phyloP scores from a whole-genome alignment of 2,329 filamentous ascomycete genomes.

The Pseudogymnoascus sp. region DNA sequence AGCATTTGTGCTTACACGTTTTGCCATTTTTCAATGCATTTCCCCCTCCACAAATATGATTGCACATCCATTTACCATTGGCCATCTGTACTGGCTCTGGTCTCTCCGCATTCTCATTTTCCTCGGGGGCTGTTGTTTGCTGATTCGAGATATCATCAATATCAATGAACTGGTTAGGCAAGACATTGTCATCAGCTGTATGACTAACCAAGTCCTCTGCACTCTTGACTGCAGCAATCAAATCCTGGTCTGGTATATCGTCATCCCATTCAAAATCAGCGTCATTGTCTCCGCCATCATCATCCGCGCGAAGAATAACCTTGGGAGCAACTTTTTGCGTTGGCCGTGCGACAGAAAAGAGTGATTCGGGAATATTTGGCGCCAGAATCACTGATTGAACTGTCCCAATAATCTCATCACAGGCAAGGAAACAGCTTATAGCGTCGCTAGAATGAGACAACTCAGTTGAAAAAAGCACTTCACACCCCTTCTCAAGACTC shows the following conservation, averaged over 20 bases:
- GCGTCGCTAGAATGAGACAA: slow-evolving; percentile 47
- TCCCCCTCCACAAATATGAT: slow-evolving; percentile 52
- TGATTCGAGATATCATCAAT: slow-evolving; percentile 48
- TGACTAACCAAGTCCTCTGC: slow-evolving; percentile 19
- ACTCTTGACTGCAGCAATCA: slow-evolving; percentile 31
- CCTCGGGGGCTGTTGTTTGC: not conserved
- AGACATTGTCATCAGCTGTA: slow-evolving; percentile 14
- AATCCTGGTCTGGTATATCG: slow-evolving; percentile 36
- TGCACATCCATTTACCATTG: slow-evolving; percentile 69
- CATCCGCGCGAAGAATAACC: not conserved
- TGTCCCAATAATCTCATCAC: slow-evolving; percentile 72
- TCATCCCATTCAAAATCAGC: slow-evolving; percentile 16
- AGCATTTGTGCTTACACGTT: slow-evolving; percentile 64
- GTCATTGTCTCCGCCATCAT: slow-evolving; percentile 24
- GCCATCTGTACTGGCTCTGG: slow-evolving; percentile 44
- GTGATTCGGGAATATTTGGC: slow-evolving; percentile 28
- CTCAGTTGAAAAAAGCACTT: slow-evolving; percentile 51
- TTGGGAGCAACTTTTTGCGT: not conserved
- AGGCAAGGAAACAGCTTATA: slow-evolving; percentile 66
- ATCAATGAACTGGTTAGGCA: slow-evolving; percentile 40
- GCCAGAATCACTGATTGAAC: slow-evolving; percentile 21
- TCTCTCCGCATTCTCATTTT: slow-evolving; percentile 10
- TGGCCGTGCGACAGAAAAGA: slow-evolving; percentile 24
- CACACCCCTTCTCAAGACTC: slow-evolving; percentile 51
- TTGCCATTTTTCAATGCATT: slow-evolving; percentile 33